phyloP scores from a whole-genome alignment of 192 early-diverging fungal genomes.

The Backusella morwellensis region DNA sequence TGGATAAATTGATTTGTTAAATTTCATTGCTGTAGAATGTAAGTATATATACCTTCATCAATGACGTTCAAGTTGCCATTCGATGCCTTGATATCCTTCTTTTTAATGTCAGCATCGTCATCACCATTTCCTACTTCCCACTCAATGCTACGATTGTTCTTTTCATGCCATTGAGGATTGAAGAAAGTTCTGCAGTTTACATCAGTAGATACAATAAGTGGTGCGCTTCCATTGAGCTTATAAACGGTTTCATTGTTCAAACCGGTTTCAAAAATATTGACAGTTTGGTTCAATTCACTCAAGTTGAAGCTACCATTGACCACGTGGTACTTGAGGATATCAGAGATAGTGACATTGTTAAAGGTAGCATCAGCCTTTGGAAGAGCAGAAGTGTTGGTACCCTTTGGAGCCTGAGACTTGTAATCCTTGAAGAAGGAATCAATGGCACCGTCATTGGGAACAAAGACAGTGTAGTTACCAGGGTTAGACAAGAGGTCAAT shows the following conservation, averaged over 20 bases:
- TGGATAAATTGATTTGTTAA: background rate
- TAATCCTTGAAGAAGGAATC: background rate
- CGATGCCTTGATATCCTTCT: conserved; percentile 14
- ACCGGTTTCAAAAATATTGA: background rate
- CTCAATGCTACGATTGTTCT: background rate
- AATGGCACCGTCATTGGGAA: background rate
- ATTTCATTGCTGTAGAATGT: background rate
- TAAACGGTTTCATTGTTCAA: conserved; percentile 7
- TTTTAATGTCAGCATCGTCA: background rate
- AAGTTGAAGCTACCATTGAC: background rate
- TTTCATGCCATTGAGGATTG: background rate
- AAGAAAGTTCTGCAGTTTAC: background rate
- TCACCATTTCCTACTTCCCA: conserved; percentile 19
- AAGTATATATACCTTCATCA: conserved; percentile 7
- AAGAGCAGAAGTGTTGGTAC: background rate
- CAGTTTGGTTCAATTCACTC: background rate
- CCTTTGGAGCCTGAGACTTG: background rate
- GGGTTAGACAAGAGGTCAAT: conserved; percentile 3
- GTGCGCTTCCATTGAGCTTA: background rate
- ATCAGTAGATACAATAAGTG: background rate
- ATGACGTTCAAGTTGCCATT: conserved; percentile 18
- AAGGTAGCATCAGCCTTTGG: background rate
- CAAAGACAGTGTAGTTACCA: conserved; percentile 14
- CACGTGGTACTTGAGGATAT: conserved; percentile 7
- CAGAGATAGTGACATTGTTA: background rate